A percentile compares a stretch with the other conserved stretches of the same genome.
These are phyloP conservation scores for Phytophthora sojae DNA, from an alignment of 352 stramenopile genomes.

Conservation along the genomic window DNA sequence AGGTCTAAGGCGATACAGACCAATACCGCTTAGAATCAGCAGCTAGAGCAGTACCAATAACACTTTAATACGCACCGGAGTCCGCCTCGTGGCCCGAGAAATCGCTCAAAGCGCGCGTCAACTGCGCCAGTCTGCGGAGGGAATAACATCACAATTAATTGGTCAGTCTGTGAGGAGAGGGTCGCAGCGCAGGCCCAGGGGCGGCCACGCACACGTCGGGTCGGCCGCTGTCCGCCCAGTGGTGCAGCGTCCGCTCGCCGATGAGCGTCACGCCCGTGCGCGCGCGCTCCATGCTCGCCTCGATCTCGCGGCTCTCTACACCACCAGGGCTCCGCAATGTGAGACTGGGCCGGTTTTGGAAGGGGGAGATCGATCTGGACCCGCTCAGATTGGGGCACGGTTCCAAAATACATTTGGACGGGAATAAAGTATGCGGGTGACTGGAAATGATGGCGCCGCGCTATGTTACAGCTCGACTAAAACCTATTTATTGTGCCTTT, in stretches of 20 bases:
- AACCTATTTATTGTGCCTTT: too few species aligned
- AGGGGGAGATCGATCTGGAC: constrained; percentile 6
- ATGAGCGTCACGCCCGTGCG: constrained; percentile 51
- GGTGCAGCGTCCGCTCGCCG: constrained; percentile 61
- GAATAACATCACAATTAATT: not conserved
- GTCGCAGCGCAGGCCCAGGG: not conserved
- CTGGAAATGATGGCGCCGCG: not conserved
- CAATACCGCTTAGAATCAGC: too few species aligned
- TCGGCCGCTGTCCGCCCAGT: constrained; percentile 71
- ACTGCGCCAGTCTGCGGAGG: constrained; percentile 42
- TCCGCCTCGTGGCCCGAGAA: constrained; percentile 34
- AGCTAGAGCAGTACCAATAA: too few species aligned
- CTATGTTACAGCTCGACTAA: not conserved
- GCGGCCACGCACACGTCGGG: constrained; percentile 55
- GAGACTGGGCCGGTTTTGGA: not conserved
- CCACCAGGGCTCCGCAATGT: constrained; percentile 14
- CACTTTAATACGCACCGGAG: constrained; percentile 30
- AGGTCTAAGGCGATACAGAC: constrained; percentile 36
- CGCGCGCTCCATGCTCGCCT: constrained; percentile 34
- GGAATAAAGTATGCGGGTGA: not conserved
- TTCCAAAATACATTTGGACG: not conserved
- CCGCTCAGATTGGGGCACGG: not conserved
- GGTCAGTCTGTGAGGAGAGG: not conserved
- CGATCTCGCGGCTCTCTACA: constrained; percentile 23
- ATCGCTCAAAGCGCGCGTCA: constrained; percentile 50